Evolutionary conservation across 2,329 filamentous ascomycete genomes (phyloP).

Genomic region (Penicillium rolfsii): DNA sequence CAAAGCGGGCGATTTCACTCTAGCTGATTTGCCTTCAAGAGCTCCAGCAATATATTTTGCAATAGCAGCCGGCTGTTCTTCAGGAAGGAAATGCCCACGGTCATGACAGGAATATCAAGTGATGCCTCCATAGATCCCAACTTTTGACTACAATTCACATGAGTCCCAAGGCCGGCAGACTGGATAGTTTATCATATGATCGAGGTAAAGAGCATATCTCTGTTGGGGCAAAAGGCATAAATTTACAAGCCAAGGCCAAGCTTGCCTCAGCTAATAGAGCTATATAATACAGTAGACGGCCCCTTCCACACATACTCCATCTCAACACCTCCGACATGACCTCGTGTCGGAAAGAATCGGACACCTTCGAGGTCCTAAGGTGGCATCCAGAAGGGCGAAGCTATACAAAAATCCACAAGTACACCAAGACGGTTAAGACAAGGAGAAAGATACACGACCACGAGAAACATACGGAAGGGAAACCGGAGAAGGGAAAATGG

Average conservation of each 20-base stretch:
- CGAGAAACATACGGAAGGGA: constrained; percentile 3
- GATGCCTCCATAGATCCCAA: constrained; percentile 16
- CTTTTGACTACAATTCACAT: constrained; percentile 20
- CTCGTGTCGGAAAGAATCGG: constrained; percentile 1
- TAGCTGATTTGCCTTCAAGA: not conserved
- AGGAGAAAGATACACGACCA: not conserved
- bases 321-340: not conserved
- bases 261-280: not conserved
- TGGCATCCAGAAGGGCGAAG: not conserved
- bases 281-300: not conserved
- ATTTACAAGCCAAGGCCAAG: not conserved
- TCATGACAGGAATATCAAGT: constrained; percentile 27
- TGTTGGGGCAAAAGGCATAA: not conserved
- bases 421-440: constrained; percentile 1
- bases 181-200: too few species aligned
- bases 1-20: not conserved
- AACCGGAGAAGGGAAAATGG: constrained; percentile 4
- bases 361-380: not conserved
- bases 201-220: too few species aligned
- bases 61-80: constrained; percentile 30
- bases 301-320: not conserved
- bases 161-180: too few species aligned
- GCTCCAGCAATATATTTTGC: not conserved
- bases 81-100: constrained; percentile 33
- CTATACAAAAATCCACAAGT: not conserved